Conservation (phyloP, 345 rosid species). For the Eucalyptus erythrocorys region DNA sequence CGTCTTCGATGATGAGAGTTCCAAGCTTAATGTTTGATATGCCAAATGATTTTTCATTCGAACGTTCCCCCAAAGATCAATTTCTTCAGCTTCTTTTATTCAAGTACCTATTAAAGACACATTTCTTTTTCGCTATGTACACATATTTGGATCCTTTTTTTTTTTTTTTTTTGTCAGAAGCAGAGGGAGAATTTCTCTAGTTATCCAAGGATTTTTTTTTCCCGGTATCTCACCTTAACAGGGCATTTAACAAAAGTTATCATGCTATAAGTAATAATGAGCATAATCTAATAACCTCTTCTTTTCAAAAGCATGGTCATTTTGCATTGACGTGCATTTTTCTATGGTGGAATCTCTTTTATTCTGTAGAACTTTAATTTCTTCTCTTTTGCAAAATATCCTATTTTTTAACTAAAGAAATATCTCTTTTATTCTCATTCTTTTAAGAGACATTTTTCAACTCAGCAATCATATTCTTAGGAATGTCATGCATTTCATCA, state of each 20-base stretch:
- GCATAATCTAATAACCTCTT: neutral
- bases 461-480: neutral
- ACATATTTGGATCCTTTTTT: neutral
- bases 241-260: neutral
- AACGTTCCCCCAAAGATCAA: neutral
- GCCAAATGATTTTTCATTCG: neutral
- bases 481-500: neutral
- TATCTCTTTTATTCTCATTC: neutral
- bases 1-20: neutral
- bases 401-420: neutral
- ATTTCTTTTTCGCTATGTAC: neutral
- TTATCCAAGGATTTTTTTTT: neutral
- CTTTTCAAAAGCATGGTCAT: neutral
- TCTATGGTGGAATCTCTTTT: neutral
- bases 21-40: neutral
- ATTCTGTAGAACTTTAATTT: neutral
- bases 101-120: neutral
- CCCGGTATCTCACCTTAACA: neutral
- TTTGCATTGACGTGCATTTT: neutral
- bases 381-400: neutral
- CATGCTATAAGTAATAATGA: neutral
- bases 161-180: neutral
- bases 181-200: neutral
- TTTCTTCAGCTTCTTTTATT: neutral
- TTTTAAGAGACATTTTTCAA: neutral